Conservation (phyloP, 768 basidiomycete species). For the Amanita inopinata region DNA sequence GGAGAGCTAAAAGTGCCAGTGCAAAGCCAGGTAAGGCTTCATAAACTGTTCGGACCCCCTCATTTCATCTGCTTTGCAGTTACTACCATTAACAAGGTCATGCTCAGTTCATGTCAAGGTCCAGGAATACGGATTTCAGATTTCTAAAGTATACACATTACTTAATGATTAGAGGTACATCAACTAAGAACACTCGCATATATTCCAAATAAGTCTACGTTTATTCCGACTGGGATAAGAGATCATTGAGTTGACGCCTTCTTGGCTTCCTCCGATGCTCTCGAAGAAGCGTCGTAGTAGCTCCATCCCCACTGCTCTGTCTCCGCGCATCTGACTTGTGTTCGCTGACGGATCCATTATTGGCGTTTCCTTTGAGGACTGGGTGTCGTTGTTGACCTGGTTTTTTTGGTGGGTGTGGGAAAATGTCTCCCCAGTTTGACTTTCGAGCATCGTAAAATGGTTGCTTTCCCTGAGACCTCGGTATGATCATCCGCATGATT, state of each 20-base stretch:
- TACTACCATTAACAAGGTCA: conserved; percentile 68
- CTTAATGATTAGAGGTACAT: background rate
- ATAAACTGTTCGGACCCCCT: conserved; percentile 7
- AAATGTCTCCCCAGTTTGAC: conserved; percentile 88
- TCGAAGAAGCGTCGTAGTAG: background rate
- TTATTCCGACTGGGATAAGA: conserved; percentile 1
- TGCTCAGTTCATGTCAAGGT: conserved; percentile 78
- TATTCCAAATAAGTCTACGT: background rate
- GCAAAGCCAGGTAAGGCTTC: conserved; percentile 37
- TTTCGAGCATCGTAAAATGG: conserved; percentile 93
- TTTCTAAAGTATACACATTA: conserved; percentile 30
- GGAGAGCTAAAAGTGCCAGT: conserved; percentile 25
- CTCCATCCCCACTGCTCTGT: background rate
- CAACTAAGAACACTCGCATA: background rate
- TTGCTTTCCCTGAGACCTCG: conserved; percentile 94
- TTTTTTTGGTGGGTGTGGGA: conserved; percentile 85
- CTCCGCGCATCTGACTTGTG: background rate
- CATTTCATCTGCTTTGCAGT: conserved; percentile 33
- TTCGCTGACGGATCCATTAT: background rate
- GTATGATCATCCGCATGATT: conserved; percentile 85
- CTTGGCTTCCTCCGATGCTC: background rate
- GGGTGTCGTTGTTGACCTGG: conserved; percentile 54
- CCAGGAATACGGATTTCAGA: conserved; percentile 88
- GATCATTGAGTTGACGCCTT: background rate
- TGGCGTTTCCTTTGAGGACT: conserved; percentile 15